Evolutionary conservation across 495 filamentous ascomycete species (phyloP).

Genomic region (Hyaloscypha variabilis): DNA sequence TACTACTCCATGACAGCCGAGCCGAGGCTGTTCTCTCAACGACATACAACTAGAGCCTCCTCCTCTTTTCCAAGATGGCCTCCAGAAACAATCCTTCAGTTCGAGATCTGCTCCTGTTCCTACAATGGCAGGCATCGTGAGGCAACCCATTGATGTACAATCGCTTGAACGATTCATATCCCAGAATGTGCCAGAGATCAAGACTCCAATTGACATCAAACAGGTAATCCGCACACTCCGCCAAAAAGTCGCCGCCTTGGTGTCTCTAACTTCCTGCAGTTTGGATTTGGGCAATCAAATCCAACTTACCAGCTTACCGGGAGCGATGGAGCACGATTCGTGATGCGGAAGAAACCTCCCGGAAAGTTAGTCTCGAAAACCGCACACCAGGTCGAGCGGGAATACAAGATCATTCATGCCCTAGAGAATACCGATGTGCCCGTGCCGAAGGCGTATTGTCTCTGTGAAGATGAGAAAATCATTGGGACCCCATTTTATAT

Average conservation of each 20-base stretch:
- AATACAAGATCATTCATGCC: constrained; percentile 88
- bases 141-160: constrained; percentile 82
- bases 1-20: too few species aligned
- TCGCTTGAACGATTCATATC: constrained; percentile 78
- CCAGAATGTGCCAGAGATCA: constrained; percentile 75
- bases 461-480: constrained; percentile 79
- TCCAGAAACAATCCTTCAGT: background rate
- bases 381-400: constrained; percentile 93
- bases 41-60: background rate
- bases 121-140: constrained; percentile 82
- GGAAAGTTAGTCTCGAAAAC: constrained; percentile 89
- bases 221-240: constrained; percentile 59
- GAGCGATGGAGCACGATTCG: constrained; percentile 67
- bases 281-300: constrained; percentile 96
- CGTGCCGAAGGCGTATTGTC: constrained; percentile 79
- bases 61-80: background rate
- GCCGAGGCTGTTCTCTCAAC: constrained; percentile 20
- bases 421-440: constrained; percentile 80
- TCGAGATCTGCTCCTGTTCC: background rate
- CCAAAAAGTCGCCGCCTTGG: background rate
- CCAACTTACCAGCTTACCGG: constrained; percentile 90
- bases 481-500: constrained; percentile 95
- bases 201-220: constrained; percentile 80
- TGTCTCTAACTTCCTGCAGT: constrained; percentile 53
- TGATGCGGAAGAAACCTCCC: constrained; percentile 94